Evolutionary conservation across 345 rosid genomes (phyloP).

Genomic region (Physaria fendleri): DNA sequence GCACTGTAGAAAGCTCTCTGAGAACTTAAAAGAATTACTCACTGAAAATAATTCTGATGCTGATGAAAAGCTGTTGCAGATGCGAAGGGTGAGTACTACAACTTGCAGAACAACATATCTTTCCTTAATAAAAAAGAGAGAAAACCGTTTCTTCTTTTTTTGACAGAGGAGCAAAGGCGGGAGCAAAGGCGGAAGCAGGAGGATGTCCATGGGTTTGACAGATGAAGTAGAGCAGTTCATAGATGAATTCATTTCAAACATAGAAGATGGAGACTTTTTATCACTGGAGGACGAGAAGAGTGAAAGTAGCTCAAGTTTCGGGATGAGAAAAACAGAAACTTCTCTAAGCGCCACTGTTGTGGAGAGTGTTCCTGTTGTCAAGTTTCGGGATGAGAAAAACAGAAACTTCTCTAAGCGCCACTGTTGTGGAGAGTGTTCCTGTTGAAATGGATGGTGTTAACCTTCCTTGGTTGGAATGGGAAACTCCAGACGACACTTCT

Average conservation of each 20-base stretch:
- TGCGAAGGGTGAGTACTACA: slow-evolving; percentile 46
- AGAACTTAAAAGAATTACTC: slow-evolving; percentile 51
- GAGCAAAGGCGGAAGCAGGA: no score
- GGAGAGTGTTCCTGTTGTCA: slow-evolving; percentile 40
- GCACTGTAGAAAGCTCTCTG: slow-evolving; percentile 53
- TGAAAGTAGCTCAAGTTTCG: slow-evolving; percentile 76
- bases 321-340: slow-evolving; percentile 43
- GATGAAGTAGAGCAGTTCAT: slow-evolving; percentile 88
- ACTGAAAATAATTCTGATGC: slow-evolving; percentile 37
- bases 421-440: slow-evolving; percentile 32
- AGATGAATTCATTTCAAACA: slow-evolving; percentile 78
- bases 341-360: slow-evolving; percentile 32
- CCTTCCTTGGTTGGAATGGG: slow-evolving; percentile 96
- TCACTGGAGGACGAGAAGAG: slow-evolving; percentile 91
- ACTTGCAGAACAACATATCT: background rate
- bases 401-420: slow-evolving; percentile 36
- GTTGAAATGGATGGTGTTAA: slow-evolving; percentile 82
- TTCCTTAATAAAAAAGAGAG: background rate
- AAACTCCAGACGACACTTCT: slow-evolving; percentile 60
- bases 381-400: slow-evolving; percentile 44
- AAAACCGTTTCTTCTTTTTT: background rate
- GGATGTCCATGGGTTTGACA: slow-evolving; percentile 65
- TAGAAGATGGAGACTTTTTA: slow-evolving; percentile 93
- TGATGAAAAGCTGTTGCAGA: slow-evolving; percentile 36
- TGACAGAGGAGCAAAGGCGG: slow-evolving; percentile 62